Evolutionary conservation across 2,329 filamentous ascomycete genomes (phyloP), one percentile per base, ranked within the genome.

Genomic region (Didymella pomorum): DNA sequence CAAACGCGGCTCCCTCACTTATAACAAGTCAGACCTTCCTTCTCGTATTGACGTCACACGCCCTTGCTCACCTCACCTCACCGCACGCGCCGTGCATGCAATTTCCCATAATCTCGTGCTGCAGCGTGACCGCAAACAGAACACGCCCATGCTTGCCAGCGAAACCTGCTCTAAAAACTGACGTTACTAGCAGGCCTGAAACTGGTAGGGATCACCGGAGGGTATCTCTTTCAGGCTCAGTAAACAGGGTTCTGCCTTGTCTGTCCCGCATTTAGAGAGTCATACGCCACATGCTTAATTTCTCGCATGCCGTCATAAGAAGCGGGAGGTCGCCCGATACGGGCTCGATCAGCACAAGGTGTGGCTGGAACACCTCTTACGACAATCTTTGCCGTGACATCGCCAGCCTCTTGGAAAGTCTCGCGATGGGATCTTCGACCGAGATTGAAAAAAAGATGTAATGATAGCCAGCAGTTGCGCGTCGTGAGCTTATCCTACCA

Each of bases 1-100:
- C 58, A 60, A 50, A 60, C 25, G 53, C 52, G 37, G 51, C 58
- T 56, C 53, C 52, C 53, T 57, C 53, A 50, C 58, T 60, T 60
- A 60, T 60, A 60, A 54, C 35, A 46, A 28, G 47, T 25, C n/a
- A 48, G 18, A 42, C 42, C 43, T 46, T 50, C 51, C 44, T 20
- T 47, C 29, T 28, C 37, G 23, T 43, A 26, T 47, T 58, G 56
- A 58, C 56, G 56, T 58, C 56, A 58, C 56, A 54, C 45, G 44
- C 47, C 51, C 52, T 48, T 56, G 52, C 52, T 55, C 52, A 43
- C 43, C 49, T 49, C 28, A 48, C 31, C 46, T 45, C 48, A 52
- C 28, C 43, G 48, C 52, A 55, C 56, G 56, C 51, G 33, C 57
- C 43, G 42, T 48, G 37, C 57, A 48, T 56, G 37, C 43, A 56